Evolutionary conservation across 1,139 yeast genomes (phyloP), one percentile per base, ranked within the genome.

Genomic region (Pichia sp.): DNA sequence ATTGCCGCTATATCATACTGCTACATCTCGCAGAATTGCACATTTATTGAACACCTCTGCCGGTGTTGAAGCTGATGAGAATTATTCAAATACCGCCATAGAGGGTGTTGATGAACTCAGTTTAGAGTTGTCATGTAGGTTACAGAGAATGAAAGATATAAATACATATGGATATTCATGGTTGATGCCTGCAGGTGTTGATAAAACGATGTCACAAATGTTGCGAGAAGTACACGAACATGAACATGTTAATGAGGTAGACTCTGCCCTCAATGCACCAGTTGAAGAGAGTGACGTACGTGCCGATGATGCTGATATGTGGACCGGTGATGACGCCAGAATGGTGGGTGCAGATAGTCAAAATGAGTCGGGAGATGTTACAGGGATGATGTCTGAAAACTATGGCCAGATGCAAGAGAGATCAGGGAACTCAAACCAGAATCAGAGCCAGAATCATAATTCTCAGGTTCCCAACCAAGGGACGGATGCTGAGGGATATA

Each of bases 141-240:
- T 48, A 19, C 64, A 65, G 15, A 65, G 63, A 34, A 52, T 75
- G 38, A 64, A 62, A 29, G 58, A 58, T 9, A 62, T 75, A 17
- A 59, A 71, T 22, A 63, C 59, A 19, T 59, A 66, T 28, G 85
- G 85, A 0, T 71, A 68, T 49, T 48, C 60, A 9, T 62, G 67
- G 23, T 51, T 77, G 26, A 59, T 66, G 21, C 84, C 84, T 0
- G 58, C 74, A 23, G 85, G 84, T 0, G 48, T 77, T 6, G 67
- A 67, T 15, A 68, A 65, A 47, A 76, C 82, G 3, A 64, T 75
- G 73, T 44, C 48, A 28, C 64, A 61, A 29, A 38, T 58, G 41
- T 47, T 49, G 14, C 64, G 59, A 22, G 65, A 42, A 6, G 12
- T 7, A 10, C 27, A 22, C 18, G 21, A 4, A 21, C 37, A 44